Conservation (phyloP, 768 basidiomycete genomes). For the Trichaptum fuscoviolaceum region DNA sequence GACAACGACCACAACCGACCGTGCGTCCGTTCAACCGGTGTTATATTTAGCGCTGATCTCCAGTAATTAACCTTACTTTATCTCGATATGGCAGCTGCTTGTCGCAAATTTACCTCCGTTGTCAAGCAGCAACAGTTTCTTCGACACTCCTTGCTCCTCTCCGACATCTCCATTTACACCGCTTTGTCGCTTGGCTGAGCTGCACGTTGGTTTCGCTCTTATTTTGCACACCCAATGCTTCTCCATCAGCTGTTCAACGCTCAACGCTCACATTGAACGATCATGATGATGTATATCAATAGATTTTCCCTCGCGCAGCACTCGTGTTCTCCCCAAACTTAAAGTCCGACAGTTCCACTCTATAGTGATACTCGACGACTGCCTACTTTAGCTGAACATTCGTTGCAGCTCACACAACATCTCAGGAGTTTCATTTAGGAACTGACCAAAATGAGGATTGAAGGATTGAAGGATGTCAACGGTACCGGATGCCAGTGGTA, state of each 20-base stretch:
- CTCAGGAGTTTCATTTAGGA: neutral
- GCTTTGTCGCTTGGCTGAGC: neutral
- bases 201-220: neutral
- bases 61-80: neutral
- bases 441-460: neutral
- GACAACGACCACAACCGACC: neutral
- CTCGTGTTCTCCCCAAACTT: neutral
- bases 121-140: neutral
- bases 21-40: neutral
- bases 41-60: neutral
- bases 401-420: neutral
- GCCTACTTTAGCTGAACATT: no score
- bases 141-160: slow-evolving; percentile 1
- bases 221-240: neutral
- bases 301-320: neutral
- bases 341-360: no score
- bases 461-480: no score
- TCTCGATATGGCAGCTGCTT: neutral
- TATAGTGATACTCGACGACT: no score
- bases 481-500: neutral
- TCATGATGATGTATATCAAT: neutral
- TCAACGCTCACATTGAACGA: neutral
- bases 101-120: neutral
- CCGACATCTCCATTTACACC: neutral
- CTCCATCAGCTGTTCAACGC: neutral